Conservation (phyloP, 345 rosid species). For the Hibiscus trionum region DNA sequence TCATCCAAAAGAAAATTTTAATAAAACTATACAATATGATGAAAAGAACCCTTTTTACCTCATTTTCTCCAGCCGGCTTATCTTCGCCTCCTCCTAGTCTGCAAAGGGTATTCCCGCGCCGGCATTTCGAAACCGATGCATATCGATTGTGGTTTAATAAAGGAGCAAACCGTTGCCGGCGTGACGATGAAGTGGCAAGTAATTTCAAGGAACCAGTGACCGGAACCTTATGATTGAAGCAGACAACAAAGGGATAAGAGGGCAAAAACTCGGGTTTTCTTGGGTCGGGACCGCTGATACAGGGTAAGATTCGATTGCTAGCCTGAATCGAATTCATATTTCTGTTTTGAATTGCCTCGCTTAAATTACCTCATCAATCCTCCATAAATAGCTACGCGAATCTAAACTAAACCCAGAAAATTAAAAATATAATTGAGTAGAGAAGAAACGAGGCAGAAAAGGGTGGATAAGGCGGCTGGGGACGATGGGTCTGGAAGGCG, state of each 20-base stretch:
- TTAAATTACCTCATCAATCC: neutral
- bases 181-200: neutral
- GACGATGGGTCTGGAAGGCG: neutral
- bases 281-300: neutral
- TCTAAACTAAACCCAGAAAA: neutral
- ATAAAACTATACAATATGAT: neutral
- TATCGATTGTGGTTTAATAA: neutral
- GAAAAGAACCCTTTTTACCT: neutral
- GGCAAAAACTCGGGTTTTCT: neutral
- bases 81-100: neutral
- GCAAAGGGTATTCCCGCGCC: neutral
- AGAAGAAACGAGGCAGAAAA: neutral
- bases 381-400: neutral
- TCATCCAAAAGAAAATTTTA: no score
- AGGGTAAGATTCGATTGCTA: neutral
- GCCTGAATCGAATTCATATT: neutral
- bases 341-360: neutral
- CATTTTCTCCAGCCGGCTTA: neutral
- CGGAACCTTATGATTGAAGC: slow-evolving; percentile 1
- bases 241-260: neutral
- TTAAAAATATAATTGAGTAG: no score
- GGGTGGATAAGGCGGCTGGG: slow-evolving; percentile 3
- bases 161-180: neutral
- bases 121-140: neutral
- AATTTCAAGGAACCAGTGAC: neutral